Evolutionary conservation across 1,284 basidiomycete species (phyloP).

Genomic region (Ustilago hordei): DNA sequence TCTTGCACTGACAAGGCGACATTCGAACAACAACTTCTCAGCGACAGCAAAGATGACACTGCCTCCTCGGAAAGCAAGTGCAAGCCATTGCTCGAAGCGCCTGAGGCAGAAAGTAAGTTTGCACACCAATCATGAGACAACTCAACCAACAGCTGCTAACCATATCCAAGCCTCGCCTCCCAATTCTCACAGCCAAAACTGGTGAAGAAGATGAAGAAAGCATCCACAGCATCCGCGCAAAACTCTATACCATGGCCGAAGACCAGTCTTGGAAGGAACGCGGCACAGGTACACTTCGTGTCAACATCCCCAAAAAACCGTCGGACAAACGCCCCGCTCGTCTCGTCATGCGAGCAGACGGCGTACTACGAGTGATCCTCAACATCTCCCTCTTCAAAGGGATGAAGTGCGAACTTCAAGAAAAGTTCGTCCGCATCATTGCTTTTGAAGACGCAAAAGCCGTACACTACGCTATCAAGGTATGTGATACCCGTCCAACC

Average conservation of each 20-base stretch:
- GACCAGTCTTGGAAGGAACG: constrained; percentile 86
- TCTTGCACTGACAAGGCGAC: constrained; percentile 21
- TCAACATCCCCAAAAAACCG: constrained; percentile 76
- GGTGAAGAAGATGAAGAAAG: constrained; percentile 93
- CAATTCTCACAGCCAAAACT: constrained; percentile 76
- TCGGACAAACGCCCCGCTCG: constrained; percentile 79
- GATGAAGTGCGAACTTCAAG: constrained; percentile 83
- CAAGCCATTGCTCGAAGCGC: constrained; percentile 35
- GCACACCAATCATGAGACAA: neutral
- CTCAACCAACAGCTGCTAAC: neutral
- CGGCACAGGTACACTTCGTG: constrained; percentile 82
- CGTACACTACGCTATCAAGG: constrained; percentile 64
- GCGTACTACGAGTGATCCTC: constrained; percentile 84
- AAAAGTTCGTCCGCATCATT: constrained; percentile 65
- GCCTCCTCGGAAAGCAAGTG: constrained; percentile 18
- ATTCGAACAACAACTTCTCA: constrained; percentile 40
- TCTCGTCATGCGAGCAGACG: constrained; percentile 94
- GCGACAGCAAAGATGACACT: constrained; percentile 16
- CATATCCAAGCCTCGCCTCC: neutral
- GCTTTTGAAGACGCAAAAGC: constrained; percentile 63
- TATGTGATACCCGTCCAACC: constrained; percentile 21
- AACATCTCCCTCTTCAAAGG: constrained; percentile 88
- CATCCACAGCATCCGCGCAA: constrained; percentile 84
- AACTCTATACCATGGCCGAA: constrained; percentile 78
- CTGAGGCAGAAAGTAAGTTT: constrained; percentile 46